Evolutionary conservation across 163 green algal species (phyloP).

Genomic region (Chloroidium sp.): DNA sequence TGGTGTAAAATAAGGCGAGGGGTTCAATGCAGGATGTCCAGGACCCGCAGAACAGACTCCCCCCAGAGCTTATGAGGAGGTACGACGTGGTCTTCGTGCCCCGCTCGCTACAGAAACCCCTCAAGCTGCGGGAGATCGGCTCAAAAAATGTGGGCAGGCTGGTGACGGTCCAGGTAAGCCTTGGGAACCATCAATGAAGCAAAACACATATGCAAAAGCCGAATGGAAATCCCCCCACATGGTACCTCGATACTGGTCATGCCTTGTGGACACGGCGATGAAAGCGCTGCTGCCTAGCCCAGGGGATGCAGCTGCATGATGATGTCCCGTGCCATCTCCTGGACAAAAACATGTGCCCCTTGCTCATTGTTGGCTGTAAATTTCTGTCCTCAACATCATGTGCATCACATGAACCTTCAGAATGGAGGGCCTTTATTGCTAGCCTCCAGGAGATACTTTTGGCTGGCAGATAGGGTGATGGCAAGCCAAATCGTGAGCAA

Average conservation of each 20-base stretch:
- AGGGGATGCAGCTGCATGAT: neutral
- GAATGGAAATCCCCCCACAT: neutral
- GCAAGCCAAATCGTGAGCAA: no score
- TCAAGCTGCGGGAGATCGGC: slow-evolving; percentile 46
- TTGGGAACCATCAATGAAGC: neutral
- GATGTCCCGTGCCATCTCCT: neutral
- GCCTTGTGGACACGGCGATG: neutral
- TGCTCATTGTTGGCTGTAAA: no score
- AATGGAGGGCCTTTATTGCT: no score
- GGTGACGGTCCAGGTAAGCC: slow-evolving; percentile 45
- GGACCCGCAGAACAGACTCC: slow-evolving; percentile 42
- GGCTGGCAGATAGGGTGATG: no score
- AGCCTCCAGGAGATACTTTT: no score
- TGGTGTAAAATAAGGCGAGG: neutral
- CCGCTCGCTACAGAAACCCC: slow-evolving; percentile 14
- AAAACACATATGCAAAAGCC: neutral
- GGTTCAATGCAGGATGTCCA: neutral
- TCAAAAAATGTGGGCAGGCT: slow-evolving; percentile 52
- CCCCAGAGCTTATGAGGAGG: slow-evolving; percentile 66
- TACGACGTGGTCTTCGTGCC: slow-evolving; percentile 78
- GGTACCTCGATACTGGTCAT: neutral
- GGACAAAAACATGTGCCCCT: neutral
- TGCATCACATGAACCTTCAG: no score
- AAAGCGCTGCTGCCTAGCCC: neutral
- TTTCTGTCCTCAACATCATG: no score